Base-by-base conservation (phyloP, 352 stramenopile genomes). In the Hyphochytrium catenoides region DNA sequence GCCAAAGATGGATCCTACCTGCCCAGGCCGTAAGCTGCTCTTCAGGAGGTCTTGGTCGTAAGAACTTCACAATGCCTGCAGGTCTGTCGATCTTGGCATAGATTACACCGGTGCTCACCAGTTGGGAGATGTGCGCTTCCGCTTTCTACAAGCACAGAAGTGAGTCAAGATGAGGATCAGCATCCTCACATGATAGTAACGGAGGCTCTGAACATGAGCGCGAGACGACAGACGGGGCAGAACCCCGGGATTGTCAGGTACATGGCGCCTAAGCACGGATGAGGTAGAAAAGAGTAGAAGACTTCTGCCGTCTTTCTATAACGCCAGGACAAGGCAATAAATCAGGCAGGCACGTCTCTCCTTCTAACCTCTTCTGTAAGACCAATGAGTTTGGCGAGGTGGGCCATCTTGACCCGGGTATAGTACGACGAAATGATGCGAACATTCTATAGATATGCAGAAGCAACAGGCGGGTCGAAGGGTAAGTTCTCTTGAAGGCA, bases 61-160 rank as follows among this genome's bases (percentile, higher is more conserved):
- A 45, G 53, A 98, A 98, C 36, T 67, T 82, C 21, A 96, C 66
- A 42, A 97, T 66, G 48, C 94, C 90, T 34, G 72, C 81, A n/a
- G 91, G 91, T 14, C 89, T 74, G 52, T 98, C 83, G 44, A 98
- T 96, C 57, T 95, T 95, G 30, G 87, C 83, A 54, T 89, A 94
- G 31, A 97, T 68, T 15, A 62, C 70, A 19, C 82, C 86, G 21
- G 85, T 67, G 43, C 64, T 92, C 25, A 97, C 87, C 48, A 97
- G 52, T 39, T 61, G 67, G 52, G 67, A 78, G 34, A 82, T 77
- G 40, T 59, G 74, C 27, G 50, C 52, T 40, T 82, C 67, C 36
- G 62, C 67, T 43, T 74, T 32, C 66, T 81, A 31, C 26, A 21
- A 36, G 8, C 31, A 45, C 29, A 22, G 9, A 16, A 45, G 17